Evolutionary conservation across 345 rosid species (phyloP).

Genomic region (Hibiscus tridactylites): DNA sequence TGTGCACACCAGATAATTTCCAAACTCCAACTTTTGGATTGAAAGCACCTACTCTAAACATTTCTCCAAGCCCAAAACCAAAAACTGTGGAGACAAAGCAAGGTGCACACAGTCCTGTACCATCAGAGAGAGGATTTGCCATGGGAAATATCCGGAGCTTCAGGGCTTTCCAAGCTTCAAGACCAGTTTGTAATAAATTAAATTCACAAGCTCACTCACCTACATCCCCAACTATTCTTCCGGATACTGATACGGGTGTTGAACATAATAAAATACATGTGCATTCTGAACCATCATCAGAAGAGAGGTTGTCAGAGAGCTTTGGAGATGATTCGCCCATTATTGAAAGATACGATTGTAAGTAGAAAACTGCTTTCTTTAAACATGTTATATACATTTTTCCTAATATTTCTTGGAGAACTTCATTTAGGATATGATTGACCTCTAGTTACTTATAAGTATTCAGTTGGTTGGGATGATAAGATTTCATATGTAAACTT

Average conservation of each 20-base stretch:
- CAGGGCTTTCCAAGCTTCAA: conserved; percentile 29
- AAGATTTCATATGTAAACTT: background rate
- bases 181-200: conserved; percentile 25
- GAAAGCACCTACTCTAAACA: conserved; percentile 31
- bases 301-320: conserved; percentile 41
- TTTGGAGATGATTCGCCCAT: conserved; percentile 42
- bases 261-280: background rate
- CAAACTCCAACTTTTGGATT: conserved; percentile 62
- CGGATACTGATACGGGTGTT: background rate
- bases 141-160: conserved; percentile 27
- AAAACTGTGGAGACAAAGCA: conserved; percentile 31
- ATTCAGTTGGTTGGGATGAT: background rate
- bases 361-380: background rate
- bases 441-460: background rate
- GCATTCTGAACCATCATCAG: conserved; percentile 37
- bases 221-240: conserved; percentile 36
- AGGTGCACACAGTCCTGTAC: conserved; percentile 16
- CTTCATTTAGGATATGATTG: background rate
- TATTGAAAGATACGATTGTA: conserved; percentile 21
- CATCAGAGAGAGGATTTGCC: conserved; percentile 23
- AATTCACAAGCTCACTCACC: conserved; percentile 29
- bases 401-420: background rate
- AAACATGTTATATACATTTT: background rate
- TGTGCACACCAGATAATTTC: conserved; percentile 31
- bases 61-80: conserved; percentile 36